Percentiles rank a stretch among this genome's conserved stretches.
These are phyloP conservation scores for Pyricularia grisea DNA, from an alignment of 2,329 filamentous ascomycete species.

Conservation along the genomic window DNA sequence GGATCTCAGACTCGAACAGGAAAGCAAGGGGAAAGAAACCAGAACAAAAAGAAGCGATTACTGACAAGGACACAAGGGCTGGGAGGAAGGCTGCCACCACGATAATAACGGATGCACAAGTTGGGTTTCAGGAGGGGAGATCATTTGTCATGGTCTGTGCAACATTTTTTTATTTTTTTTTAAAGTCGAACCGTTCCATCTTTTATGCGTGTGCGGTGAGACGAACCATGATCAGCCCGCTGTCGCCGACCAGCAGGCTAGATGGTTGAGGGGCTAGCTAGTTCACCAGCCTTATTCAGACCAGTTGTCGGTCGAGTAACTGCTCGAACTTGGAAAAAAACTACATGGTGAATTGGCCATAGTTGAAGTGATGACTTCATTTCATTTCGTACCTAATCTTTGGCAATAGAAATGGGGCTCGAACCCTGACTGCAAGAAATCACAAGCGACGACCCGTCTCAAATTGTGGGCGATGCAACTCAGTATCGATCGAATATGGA, in stretches of 20 bases:
- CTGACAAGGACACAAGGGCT: background rate
- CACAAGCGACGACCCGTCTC: background rate
- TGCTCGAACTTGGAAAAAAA: background rate
- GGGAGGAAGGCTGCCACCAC: background rate
- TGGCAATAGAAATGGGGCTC: background rate
- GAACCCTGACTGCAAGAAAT: background rate
- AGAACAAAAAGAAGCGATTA: background rate
- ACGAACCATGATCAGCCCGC: background rate
- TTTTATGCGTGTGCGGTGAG: background rate
- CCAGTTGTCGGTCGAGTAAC: too few relatives aligned
- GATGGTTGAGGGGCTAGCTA: background rate
- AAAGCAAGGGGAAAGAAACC: background rate
- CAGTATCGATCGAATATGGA: background rate
- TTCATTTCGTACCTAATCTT: background rate
- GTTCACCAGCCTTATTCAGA: background rate
- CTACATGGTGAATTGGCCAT: background rate
- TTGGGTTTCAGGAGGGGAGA: background rate
- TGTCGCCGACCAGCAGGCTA: background rate
- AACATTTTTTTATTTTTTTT: background rate
- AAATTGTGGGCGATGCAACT: background rate
- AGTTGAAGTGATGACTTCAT: background rate
- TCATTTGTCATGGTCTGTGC: constrained; percentile 1
- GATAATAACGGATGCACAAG: background rate
- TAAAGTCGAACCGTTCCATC: background rate
- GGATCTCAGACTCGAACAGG: background rate